phyloP scores from a whole-genome alignment of 768 basidiomycete genomes.

The Mycena galericulata region DNA sequence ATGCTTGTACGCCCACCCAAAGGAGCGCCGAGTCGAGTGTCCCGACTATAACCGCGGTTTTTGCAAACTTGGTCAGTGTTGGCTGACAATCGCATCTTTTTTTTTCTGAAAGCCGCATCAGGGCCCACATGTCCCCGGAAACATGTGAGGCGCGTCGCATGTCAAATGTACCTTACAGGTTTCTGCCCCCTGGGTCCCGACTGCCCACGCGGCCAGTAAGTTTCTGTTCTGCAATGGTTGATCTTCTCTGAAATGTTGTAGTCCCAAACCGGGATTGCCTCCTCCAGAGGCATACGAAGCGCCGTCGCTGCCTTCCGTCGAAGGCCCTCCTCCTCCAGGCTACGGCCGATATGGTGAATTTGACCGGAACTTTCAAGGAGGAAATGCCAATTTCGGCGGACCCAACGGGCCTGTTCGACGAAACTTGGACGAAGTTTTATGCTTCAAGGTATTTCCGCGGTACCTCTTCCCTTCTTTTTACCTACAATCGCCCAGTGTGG shows the following conservation, averaged over 20 bases:
- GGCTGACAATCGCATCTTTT: slow-evolving; percentile 3
- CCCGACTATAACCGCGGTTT: slow-evolving; percentile 97
- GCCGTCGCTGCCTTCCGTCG: slow-evolving; percentile 80
- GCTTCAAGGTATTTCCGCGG: slow-evolving; percentile 75
- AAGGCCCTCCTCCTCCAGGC: slow-evolving; percentile 90
- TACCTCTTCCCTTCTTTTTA: slow-evolving; percentile 1
- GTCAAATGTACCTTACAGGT: slow-evolving; percentile 91
- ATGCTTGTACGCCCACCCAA: slow-evolving; percentile 96
- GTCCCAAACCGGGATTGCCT: slow-evolving; percentile 84
- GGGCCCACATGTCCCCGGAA: slow-evolving; percentile 92
- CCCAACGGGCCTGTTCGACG: slow-evolving; percentile 61
- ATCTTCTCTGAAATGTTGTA: slow-evolving; percentile 45
- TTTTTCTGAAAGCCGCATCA: slow-evolving; percentile 43
- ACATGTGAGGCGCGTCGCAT: slow-evolving; percentile 91
- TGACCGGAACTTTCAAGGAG: slow-evolving; percentile 64
- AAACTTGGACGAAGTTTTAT: slow-evolving; percentile 86
- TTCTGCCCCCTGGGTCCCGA: slow-evolving; percentile 93
- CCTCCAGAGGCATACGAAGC: slow-evolving; percentile 81
- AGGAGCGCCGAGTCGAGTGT: slow-evolving; percentile 91
- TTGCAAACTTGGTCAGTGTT: slow-evolving; percentile 86
- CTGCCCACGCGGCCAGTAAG: slow-evolving; percentile 91
- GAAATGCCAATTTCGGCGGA: slow-evolving; percentile 41
- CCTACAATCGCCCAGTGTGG: slow-evolving; percentile 69
- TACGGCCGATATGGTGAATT: slow-evolving; percentile 88
- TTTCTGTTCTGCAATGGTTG: slow-evolving; percentile 36